Conservation (phyloP, 257 asterid species). For the Pogostemon cablin region DNA sequence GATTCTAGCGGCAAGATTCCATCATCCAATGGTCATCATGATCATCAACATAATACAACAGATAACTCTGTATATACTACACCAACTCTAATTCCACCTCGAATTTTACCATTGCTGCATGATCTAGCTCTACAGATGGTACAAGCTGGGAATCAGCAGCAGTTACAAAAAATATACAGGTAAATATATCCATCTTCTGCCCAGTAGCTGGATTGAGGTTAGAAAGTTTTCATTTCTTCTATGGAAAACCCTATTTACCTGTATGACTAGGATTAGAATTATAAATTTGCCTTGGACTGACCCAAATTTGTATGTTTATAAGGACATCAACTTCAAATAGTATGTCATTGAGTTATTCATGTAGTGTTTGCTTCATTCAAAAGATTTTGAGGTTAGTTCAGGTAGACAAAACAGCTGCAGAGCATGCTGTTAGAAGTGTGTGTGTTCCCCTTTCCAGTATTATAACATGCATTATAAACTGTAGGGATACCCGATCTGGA, state of each 20-base stretch:
- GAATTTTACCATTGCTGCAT: constrained; percentile 90
- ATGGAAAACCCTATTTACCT: constrained; percentile 5
- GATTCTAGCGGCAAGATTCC: constrained; percentile 69
- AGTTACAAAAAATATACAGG: constrained; percentile 89
- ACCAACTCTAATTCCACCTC: constrained; percentile 91
- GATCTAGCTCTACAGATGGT: constrained; percentile 94
- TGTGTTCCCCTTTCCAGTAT: constrained; percentile 16
- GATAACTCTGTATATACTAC: constrained; percentile 81
- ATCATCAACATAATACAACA: constrained; percentile 51
- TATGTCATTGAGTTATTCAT: neutral
- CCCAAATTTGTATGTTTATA: constrained; percentile 17
- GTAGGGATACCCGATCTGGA: constrained; percentile 85
- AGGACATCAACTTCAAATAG: neutral
- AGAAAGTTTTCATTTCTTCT: constrained; percentile 14
- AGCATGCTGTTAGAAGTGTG: constrained; percentile 3
- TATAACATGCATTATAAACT: constrained; percentile 27
- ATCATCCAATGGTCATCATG: constrained; percentile 67
- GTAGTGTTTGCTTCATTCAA: constrained; percentile 18
- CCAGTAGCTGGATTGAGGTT: constrained; percentile 21
- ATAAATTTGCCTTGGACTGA: constrained; percentile 21
- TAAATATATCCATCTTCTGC: constrained; percentile 30
- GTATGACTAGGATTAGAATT: constrained; percentile 11
- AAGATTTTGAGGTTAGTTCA: constrained; percentile 3
- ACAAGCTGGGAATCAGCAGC: constrained; percentile 88
- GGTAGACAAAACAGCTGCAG: constrained; percentile 16